These are phyloP conservation scores for Notholithocarpus densiflorus DNA, from an alignment of 306 rosid genomes.

Conservation along the genomic window DNA sequence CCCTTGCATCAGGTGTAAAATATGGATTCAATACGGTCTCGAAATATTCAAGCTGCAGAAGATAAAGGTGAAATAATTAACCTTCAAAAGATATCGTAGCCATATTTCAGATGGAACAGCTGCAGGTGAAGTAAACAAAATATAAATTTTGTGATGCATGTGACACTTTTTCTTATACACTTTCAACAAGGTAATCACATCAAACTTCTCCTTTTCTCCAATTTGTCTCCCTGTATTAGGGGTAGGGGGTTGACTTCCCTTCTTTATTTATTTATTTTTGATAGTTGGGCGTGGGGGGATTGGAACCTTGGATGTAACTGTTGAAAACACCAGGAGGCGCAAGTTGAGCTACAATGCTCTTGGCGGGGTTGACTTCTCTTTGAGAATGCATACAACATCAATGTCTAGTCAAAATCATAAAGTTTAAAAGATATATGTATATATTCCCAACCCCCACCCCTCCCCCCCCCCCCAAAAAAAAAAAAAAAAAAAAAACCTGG, in stretches of 20 bases:
- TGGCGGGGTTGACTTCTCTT: neutral
- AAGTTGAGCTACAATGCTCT: too few relatives aligned
- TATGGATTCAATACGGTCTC: constrained; percentile 92
- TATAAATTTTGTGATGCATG: neutral
- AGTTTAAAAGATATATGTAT: neutral
- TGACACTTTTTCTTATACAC: neutral
- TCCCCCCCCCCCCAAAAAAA: too few relatives aligned
- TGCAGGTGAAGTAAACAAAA: constrained; percentile 1
- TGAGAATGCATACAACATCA: neutral
- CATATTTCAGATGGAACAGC: neutral
- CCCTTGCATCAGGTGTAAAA: constrained; percentile 90
- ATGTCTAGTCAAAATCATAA: neutral
- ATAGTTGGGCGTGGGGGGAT: too few relatives aligned
- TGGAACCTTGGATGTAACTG: too few relatives aligned
- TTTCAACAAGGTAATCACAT: neutral
- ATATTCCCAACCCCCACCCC: too few relatives aligned
- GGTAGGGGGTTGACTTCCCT: neutral
- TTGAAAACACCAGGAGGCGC: too few relatives aligned
- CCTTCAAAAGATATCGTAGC: neutral
- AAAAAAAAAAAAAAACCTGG: too few relatives aligned
- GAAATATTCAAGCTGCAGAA: constrained; percentile 91
- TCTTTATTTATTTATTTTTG: neutral
- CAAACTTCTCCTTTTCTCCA: neutral
- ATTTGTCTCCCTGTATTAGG: neutral
- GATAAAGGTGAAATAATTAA: constrained; percentile 29